phyloP scores from a whole-genome alignment of 208 protist genomes.

The Wallacemonas sp. region DNA sequence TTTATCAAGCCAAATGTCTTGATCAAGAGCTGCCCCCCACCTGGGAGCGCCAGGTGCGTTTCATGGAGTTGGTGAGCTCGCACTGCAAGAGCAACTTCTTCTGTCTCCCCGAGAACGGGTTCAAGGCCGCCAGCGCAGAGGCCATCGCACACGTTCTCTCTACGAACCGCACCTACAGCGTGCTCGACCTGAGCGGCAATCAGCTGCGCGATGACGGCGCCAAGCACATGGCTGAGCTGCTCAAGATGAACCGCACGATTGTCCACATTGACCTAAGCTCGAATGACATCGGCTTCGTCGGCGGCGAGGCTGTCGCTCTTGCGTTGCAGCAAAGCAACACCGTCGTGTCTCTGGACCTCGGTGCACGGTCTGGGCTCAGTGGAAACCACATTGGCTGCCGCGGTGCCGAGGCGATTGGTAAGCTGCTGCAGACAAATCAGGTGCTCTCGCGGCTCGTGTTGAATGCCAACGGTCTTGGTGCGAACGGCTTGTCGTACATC shows the following conservation, averaged over 20 bases:
- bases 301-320: conserved; percentile 70
- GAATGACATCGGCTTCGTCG: conserved; percentile 89
- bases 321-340: conserved; percentile 88
- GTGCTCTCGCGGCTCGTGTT: conserved; percentile 87
- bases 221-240: conserved; percentile 70
- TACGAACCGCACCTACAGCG: conserved; percentile 76
- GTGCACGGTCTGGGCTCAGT: conserved; percentile 82
- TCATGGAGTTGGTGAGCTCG: conserved; percentile 90
- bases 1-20: conserved; percentile 88
- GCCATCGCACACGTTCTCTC: conserved; percentile 82
- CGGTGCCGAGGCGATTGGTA: conserved; percentile 78
- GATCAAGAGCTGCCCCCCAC: conserved; percentile 80
- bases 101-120: conserved; percentile 84
- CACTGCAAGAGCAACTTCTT: conserved; percentile 91
- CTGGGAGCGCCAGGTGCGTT: conserved; percentile 89
- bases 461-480: conserved; percentile 87
- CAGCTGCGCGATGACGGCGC: conserved; percentile 87
- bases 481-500: conserved; percentile 66
- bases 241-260: conserved; percentile 73
- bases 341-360: conserved; percentile 90
- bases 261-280: conserved; percentile 87
- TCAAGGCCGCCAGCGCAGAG: conserved; percentile 71
- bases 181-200: conserved; percentile 92
- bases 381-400: conserved; percentile 89
- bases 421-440: conserved; percentile 74